Evolutionary conservation across 129 eudicot species (phyloP).

Genomic region (Flaveria trinervia): DNA sequence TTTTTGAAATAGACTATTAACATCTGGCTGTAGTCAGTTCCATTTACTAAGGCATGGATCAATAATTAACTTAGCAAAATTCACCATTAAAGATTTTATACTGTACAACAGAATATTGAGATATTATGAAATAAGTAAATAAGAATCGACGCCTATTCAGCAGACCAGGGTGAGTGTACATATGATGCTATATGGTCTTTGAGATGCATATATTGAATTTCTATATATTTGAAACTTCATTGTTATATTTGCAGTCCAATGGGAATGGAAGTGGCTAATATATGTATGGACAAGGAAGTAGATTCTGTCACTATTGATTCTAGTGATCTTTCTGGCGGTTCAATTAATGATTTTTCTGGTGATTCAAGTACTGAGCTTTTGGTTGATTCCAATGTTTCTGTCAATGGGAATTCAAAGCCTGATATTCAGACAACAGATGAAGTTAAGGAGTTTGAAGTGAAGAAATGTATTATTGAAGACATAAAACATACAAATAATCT

Average conservation of each 20-base stretch:
- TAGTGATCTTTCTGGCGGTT: slow-evolving; percentile 37
- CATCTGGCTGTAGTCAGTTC: not conserved
- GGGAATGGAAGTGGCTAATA: slow-evolving; percentile 63
- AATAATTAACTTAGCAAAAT: too few species aligned
- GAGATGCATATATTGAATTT: not conserved
- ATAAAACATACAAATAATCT: slow-evolving; percentile 31
- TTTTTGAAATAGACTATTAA: not conserved
- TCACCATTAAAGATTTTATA: too few species aligned
- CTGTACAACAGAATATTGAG: not conserved
- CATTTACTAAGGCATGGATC: too few species aligned
- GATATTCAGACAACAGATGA: slow-evolving; percentile 38
- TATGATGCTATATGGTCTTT: not conserved
- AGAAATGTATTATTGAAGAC: slow-evolving; percentile 51
- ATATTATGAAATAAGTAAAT: not conserved
- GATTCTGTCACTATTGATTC: slow-evolving; percentile 41
- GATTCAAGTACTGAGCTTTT: slow-evolving; percentile 15
- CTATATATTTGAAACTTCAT: not conserved
- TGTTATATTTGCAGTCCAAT: slow-evolving; percentile 44
- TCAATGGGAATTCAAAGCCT: slow-evolving; percentile 30
- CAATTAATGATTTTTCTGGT: slow-evolving; percentile 19
- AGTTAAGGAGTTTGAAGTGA: slow-evolving; percentile 52
- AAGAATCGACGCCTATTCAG: not conserved
- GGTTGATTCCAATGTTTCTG: slow-evolving; percentile 24
- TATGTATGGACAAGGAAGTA: slow-evolving; percentile 64
- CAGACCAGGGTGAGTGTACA: not conserved